Conservation (phyloP, 2,329 filamentous ascomycete genomes). For the Raffaelea albimanens region DNA sequence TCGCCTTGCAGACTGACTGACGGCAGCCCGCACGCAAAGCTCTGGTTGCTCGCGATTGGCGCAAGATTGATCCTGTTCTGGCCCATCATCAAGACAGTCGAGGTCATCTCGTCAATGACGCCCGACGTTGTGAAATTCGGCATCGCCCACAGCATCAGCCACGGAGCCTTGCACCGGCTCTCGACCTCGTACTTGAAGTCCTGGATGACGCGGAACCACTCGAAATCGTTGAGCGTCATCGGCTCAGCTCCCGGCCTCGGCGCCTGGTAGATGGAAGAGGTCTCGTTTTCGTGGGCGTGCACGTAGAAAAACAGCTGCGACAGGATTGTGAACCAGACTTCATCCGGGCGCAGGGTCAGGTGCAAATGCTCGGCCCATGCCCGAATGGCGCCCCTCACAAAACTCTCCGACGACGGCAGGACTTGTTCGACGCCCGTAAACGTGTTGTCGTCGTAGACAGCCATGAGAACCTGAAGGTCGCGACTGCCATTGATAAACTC, state of each 20-base stretch:
- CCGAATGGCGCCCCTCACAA: constrained; percentile 33
- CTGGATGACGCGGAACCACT: constrained; percentile 14
- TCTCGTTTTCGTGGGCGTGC: constrained; percentile 33
- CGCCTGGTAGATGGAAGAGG: constrained; percentile 35
- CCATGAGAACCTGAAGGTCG: constrained; percentile 16
- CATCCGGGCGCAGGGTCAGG: constrained; percentile 40
- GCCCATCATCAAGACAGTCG: constrained; percentile 35
- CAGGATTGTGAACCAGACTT: constrained; percentile 46
- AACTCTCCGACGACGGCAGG: constrained; percentile 24
- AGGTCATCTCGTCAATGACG: constrained; percentile 26
- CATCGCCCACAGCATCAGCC: constrained; percentile 31
- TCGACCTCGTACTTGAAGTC: constrained; percentile 31
- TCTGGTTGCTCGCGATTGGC: constrained; percentile 13
- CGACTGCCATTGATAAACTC: constrained; percentile 14
- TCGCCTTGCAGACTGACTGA: constrained; percentile 30
- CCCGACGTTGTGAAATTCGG: constrained; percentile 34
- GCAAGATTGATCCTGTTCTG: constrained; percentile 29
- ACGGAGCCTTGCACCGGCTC: constrained; percentile 26
- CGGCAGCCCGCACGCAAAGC: constrained; percentile 32
- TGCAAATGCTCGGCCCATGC: constrained; percentile 42
- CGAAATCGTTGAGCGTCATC: constrained; percentile 22
- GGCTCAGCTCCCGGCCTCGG: constrained; percentile 26
- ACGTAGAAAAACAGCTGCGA: constrained; percentile 42
- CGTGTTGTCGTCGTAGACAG: constrained; percentile 12
- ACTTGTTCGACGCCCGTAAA: constrained; percentile 10